phyloP scores from a whole-genome alignment of 1,284 basidiomycete species.

The Inonotus obliquus region DNA sequence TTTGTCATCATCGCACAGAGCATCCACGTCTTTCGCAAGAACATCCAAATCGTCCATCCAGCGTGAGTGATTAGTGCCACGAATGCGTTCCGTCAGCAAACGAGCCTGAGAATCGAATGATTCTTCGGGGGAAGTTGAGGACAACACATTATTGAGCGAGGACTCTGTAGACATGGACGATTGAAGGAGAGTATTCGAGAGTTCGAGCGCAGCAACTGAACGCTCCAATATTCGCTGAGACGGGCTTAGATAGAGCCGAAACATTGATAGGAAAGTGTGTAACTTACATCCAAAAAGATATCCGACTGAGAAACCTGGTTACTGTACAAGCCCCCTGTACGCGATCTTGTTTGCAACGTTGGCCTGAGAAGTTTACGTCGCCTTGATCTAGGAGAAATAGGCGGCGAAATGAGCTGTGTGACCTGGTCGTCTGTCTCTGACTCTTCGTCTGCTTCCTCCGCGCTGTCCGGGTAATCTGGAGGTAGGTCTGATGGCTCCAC shows the following conservation, averaged over 20 bases:
- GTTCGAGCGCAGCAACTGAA: conserved; percentile 76
- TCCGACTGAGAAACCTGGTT: conserved; percentile 27
- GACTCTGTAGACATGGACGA: conserved; percentile 67
- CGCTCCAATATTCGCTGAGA: conserved; percentile 69
- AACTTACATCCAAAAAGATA: conserved; percentile 20
- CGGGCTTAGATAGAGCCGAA: conserved; percentile 26
- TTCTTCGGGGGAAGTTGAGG: conserved; percentile 33
- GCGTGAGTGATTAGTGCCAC: conserved; percentile 39
- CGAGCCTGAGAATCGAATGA: conserved; percentile 42
- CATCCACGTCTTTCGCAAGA: conserved; percentile 57
- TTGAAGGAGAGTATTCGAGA: conserved; percentile 72
- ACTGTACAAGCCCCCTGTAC: conserved; percentile 21
- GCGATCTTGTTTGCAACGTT: conserved; percentile 8
- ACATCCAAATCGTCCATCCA: conserved; percentile 68
- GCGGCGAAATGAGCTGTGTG: conserved; percentile 18
- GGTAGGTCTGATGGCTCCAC: conserved; percentile 48
- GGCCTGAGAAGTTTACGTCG: conserved; percentile 23
- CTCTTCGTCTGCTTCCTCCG: conserved; percentile 72
- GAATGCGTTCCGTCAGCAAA: conserved; percentile 48
- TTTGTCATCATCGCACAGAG: conserved; percentile 37
- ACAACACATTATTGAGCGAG: conserved; percentile 46
- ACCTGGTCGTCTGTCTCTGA: conserved; percentile 51
- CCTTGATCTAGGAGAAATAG: conserved; percentile 18
- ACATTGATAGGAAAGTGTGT: conserved; percentile 16
- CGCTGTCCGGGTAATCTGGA: conserved; percentile 70